Conservation (phyloP, 805 yeast species). For the Kodamaea laetipori region DNA sequence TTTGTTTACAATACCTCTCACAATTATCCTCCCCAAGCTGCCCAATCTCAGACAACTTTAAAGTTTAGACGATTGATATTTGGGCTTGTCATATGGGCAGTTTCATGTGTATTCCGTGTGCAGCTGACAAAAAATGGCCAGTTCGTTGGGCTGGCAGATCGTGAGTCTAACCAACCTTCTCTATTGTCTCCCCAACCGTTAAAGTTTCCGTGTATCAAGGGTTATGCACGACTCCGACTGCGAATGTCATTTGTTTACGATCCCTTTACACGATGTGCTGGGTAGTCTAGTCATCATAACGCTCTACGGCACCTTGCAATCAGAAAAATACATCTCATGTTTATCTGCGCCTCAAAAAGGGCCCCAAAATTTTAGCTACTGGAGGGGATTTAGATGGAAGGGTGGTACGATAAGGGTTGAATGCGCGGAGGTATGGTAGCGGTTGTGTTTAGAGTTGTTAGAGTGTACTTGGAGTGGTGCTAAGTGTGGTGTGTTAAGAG, state of each 20-base stretch:
- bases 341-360: not conserved
- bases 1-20: no score
- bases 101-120: no score
- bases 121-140: no score
- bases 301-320: conserved; percentile 6
- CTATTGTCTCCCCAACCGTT: conserved; percentile 6
- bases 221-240: conserved; percentile 6
- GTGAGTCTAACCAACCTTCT: conserved; percentile 1
- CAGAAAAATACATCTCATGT: conserved; percentile 2
- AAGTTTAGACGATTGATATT: conserved; percentile 2
- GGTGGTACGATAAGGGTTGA: no score
- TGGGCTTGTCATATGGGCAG: not conserved
- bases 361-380: not conserved
- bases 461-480: no score
- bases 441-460: no score
- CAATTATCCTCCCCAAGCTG: no score
- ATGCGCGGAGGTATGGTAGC: no score
- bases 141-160: no score
- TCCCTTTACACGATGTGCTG: not conserved
- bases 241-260: conserved; percentile 1
- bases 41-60: no score
- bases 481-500: no score
- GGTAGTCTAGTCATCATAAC: not conserved
- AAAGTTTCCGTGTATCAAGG: conserved; percentile 5
- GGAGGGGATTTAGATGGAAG: no score